Base-by-base conservation (phyloP, 1,284 basidiomycete species). In the Phellopilus nigrolimitatus region DNA sequence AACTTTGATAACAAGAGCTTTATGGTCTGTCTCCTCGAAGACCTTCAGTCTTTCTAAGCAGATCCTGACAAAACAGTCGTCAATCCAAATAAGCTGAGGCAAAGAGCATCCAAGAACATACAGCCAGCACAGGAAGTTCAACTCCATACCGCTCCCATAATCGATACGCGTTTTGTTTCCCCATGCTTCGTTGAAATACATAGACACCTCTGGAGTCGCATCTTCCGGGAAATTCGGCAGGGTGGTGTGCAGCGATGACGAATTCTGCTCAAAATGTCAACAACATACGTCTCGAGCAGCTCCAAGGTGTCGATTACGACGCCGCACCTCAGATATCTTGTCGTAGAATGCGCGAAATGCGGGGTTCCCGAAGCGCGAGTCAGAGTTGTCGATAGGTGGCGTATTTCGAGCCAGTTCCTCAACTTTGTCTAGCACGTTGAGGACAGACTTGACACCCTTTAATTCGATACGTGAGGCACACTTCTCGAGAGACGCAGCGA, bases 101-200 rank as follows among this genome's bases (percentile, higher is more conserved):
- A 17, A 25, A 25, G 19, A 13, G 19, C 7, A 42, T 24, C 51
- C 49, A 24, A 7, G 13, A 7, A 74, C 91, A 62, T 66, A 97
- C 93, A 99, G 66, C 95, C 95, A 99, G 62, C 92, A 97, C 9
- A 97, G 59, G 64, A 98, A 99, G 69, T 98, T 97, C 53, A 99
- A 77, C 67, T 99, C 97, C 94, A 98, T 98, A 1, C 95, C 95
- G 62, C 93, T 97, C 7, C 97, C 95, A 68, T 99, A 99, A 68
- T 99, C 97, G 56, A 99, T 95, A 4, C 95, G 75, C 49, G 88
- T 81, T 33, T 87, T 76, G 66, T 91, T 97, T 0, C 95, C 95
- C 95, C 94, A 99, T 19, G 84, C 70, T 63, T 97, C 89, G 40
- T 76, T 72, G 59, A 99, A 88, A 67, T 99, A 99, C 0, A 74